Base-by-base conservation (phyloP, 2,329 filamentous ascomycete species). In the Ascochyta fabae region DNA sequence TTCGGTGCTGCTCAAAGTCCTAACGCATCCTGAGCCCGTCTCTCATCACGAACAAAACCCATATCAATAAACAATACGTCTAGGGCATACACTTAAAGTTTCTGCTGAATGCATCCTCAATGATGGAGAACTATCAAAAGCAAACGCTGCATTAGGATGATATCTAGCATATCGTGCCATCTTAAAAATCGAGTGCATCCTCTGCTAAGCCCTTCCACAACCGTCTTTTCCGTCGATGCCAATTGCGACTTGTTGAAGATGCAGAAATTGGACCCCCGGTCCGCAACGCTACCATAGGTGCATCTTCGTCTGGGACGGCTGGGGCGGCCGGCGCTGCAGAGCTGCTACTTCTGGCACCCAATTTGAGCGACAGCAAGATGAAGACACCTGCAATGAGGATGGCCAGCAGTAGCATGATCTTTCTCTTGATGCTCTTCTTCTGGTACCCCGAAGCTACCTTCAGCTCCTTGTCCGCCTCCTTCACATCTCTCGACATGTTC, bases 401-500 rank as follows among this genome's bases (percentile, higher is more conserved):
- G 6, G 96, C 77, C 19, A 99, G 81, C n/a, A 99, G 80, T 36
- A 99, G 81, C 53, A 99, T 95, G 43, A 96, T 88, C 79, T 96
- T 97, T 63, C 95, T 84, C 79, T 97, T 99, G 22, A 91, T 92
- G 47, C 89, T 89, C 71, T 87, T 89, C 74, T 86, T 88, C 80
- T 99, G 95, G 71, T 98, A 98, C 16, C 90, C 89, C 4, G 90
- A 92, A 13, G 95, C 87, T 53, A 96, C 87, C 59, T 87, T 92
- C 50, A 99, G 84, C 78, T 99, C 95, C 75, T 94, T 95, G 59
- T 96, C 91, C 3, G 95, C 95, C 19, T 84, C 90, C 73, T 96
- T 96, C 55, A 99, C 92, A 69, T 98, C 92, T 19, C 87, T 88
- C n/a, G 88, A 86, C 90, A 98, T 97, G 58, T 89, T 85, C 78